Percentiles rank a stretch among this genome's conserved stretches.
Conservation (phyloP, 2,329 filamentous ascomycete genomes). For the Alternaria sp. region DNA sequence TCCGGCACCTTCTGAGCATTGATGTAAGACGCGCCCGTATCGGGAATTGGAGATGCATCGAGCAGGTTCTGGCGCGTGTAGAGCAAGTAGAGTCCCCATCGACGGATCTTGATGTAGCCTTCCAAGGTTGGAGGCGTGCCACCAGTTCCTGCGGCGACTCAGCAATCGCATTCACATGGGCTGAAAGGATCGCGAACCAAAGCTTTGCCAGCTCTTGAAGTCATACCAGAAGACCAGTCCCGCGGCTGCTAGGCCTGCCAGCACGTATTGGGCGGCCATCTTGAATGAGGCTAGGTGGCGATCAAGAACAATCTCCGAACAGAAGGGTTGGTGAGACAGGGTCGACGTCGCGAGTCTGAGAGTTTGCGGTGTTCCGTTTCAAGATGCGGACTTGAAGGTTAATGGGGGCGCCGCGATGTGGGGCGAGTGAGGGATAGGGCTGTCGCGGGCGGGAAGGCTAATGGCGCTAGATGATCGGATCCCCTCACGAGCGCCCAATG, state of each 20-base stretch:
- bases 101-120: slow-evolving; percentile 38
- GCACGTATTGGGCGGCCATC: slow-evolving; percentile 12
- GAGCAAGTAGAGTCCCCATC: slow-evolving; percentile 38
- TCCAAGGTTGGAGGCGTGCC: slow-evolving; percentile 39
- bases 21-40: slow-evolving; percentile 33
- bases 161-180: not conserved
- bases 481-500: slow-evolving; percentile 14
- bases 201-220: slow-evolving; percentile 32
- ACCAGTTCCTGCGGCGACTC: slow-evolving; percentile 32
- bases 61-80: slow-evolving; percentile 33
- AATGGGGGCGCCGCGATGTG: not conserved
- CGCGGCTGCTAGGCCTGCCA: slow-evolving; percentile 19
- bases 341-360: not conserved
- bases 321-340: not conserved
- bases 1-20: slow-evolving; percentile 24
- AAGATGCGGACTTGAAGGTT: not conserved
- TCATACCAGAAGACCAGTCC: slow-evolving; percentile 27
- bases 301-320: not conserved
- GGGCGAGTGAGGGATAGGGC: not conserved
- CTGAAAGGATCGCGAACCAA: slow-evolving; percentile 11
- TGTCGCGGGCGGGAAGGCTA: not conserved
- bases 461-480: slow-evolving; percentile 5
- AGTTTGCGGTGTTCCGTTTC: not conserved
- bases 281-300: not conserved
- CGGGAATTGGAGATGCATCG: slow-evolving; percentile 31